These are phyloP conservation scores for Conringia planisiliqua DNA, from an alignment of 345 rosid genomes.

Conservation along the genomic window DNA sequence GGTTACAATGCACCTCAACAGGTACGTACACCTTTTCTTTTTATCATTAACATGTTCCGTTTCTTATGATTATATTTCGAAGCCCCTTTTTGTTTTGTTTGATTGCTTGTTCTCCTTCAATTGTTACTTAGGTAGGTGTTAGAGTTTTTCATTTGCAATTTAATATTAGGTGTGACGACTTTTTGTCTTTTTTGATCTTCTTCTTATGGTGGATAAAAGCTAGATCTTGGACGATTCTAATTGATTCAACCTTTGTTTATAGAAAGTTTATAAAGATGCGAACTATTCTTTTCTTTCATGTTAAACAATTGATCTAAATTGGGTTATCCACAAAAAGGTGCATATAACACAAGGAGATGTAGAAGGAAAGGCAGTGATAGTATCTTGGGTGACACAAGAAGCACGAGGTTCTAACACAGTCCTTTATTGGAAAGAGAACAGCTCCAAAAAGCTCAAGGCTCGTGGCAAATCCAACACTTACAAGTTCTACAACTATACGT, in stretches of 20 bases:
- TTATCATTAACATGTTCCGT: too few relatives aligned
- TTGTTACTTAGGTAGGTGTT: not conserved
- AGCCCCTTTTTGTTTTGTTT: not conserved
- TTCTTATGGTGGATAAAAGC: not conserved
- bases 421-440: conserved; percentile 56
- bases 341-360: conserved; percentile 88
- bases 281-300: not conserved
- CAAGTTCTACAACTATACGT: conserved; percentile 54
- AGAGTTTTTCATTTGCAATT: not conserved
- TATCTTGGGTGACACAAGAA: conserved; percentile 78
- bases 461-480: conserved; percentile 47
- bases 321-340: conserved; percentile 27
- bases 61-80: not conserved
- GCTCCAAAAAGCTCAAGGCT: conserved; percentile 39
- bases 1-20: conserved; percentile 93
- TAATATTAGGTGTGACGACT: not conserved
- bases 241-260: not conserved
- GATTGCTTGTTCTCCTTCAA: not conserved
- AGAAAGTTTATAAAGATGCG: not conserved
- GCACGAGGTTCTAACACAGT: conserved; percentile 56
- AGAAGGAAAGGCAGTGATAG: conserved; percentile 68
- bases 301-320: not conserved
- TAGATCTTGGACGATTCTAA: not conserved
- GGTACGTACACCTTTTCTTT: conserved; percentile 36
- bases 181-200: not conserved